A percentile compares a stretch with the other conserved stretches of the same genome.
Conservation (phyloP, 352 stramenopile species). For the Phytophthora brassicae region DNA sequence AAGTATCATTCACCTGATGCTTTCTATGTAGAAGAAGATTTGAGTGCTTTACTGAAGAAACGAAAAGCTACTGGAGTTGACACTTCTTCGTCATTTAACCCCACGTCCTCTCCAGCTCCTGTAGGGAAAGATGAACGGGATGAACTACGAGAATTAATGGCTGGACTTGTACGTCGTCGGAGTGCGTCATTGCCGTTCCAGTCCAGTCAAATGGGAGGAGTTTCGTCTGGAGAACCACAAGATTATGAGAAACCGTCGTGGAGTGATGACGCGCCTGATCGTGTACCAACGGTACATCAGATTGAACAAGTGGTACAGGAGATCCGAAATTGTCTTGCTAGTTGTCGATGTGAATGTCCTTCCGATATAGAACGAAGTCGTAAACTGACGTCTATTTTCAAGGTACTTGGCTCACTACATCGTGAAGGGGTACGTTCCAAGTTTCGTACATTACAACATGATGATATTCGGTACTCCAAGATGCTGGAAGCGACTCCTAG, state of each 20-base stretch:
- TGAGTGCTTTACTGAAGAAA: slow-evolving; percentile 34
- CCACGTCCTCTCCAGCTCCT: no score
- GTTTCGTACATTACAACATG: slow-evolving; percentile 66
- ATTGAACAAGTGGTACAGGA: slow-evolving; percentile 49
- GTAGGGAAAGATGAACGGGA: slow-evolving; percentile 41
- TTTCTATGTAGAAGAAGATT: slow-evolving; percentile 47
- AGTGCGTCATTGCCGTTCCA: slow-evolving; percentile 65
- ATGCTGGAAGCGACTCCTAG: slow-evolving; percentile 70
- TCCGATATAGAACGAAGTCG: slow-evolving; percentile 60
- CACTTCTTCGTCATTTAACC: slow-evolving; percentile 22
- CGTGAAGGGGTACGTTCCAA: slow-evolving; percentile 64
- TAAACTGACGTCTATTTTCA: slow-evolving; percentile 70
- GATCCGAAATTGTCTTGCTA: slow-evolving; percentile 55
- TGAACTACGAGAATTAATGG: slow-evolving; percentile 63
- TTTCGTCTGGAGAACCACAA: slow-evolving; percentile 38
- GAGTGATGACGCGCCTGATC: slow-evolving; percentile 58
- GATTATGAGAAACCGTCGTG: slow-evolving; percentile 46
- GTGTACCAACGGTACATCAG: slow-evolving; percentile 37
- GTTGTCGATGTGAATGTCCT: slow-evolving; percentile 65
- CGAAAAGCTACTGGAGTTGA: no score
- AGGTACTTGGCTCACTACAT: slow-evolving; percentile 67
- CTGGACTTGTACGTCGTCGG: slow-evolving; percentile 57
- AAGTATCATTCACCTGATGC: slow-evolving; percentile 24
- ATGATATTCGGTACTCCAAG: slow-evolving; percentile 72
- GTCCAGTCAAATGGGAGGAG: slow-evolving; percentile 35